These are phyloP conservation scores for Exophiala xenobiotica DNA, from an alignment of 2,329 filamentous ascomycete genomes.

Conservation along the genomic window DNA sequence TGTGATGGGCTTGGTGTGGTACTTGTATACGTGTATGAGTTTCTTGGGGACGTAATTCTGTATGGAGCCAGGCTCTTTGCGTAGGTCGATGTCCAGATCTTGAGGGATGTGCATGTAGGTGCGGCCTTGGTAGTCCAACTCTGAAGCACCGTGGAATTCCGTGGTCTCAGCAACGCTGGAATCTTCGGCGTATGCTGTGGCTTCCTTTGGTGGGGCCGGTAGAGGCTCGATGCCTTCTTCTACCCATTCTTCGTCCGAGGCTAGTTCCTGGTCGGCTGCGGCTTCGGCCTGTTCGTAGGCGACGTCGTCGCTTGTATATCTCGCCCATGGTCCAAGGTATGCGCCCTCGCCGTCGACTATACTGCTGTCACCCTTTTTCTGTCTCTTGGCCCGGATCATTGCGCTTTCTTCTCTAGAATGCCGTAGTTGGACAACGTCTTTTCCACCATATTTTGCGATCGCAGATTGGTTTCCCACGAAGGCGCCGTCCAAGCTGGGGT, in stretches of 20 bases:
- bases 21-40: slow-evolving; percentile 83
- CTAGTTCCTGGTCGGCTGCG: slow-evolving; percentile 69
- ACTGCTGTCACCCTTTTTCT: slow-evolving; percentile 79
- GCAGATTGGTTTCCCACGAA: slow-evolving; percentile 51
- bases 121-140: slow-evolving; percentile 90
- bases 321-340: slow-evolving; percentile 94
- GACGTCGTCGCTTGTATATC: slow-evolving; percentile 73
- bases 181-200: slow-evolving; percentile 52
- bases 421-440: slow-evolving; percentile 54
- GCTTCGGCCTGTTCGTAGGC: slow-evolving; percentile 65
- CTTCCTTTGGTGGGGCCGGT: slow-evolving; percentile 51
- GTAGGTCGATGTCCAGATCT: slow-evolving; percentile 81
- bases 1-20: slow-evolving; percentile 81
- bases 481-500: slow-evolving; percentile 44
- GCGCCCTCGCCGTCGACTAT: slow-evolving; percentile 82
- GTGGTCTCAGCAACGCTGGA: slow-evolving; percentile 74
- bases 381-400: slow-evolving; percentile 68
- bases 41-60: slow-evolving; percentile 97
- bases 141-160: slow-evolving; percentile 77
- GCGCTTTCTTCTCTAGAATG: slow-evolving; percentile 70
- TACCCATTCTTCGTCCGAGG: slow-evolving; percentile 76
- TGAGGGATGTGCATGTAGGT: slow-evolving; percentile 98
- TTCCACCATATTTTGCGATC: slow-evolving; percentile 46
- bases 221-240: slow-evolving; percentile 65
- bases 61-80: slow-evolving; percentile 72